Evolutionary conservation across 371 early-diverging fungal genomes (phyloP), one percentile per base, ranked within the genome.

Genomic region (Lichtheimia corymbifera): DNA sequence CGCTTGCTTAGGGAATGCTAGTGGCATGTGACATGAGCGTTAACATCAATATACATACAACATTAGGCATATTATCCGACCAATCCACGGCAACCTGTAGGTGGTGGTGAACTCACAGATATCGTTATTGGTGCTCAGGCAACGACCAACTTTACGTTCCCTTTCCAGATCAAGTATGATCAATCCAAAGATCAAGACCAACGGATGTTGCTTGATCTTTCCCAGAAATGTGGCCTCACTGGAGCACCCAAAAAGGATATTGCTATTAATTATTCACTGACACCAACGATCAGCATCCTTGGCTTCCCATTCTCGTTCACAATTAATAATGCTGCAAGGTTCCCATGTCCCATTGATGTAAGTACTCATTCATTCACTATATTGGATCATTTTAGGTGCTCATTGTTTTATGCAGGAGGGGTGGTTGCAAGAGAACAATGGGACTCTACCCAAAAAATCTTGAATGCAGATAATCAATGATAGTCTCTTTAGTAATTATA

Each of bases 61-160:
- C 43, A 25, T 1, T 66, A 81, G 82, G 78, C 78, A 7, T 81
- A 64, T 62, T 78, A 81, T 35, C 78, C 82, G 15, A 66, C 67
- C 5, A 30, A 35, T 4, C 68, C 70, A 12, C 13, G 15, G 3
- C 58, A 64, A 2, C 59, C 73, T 1, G 65, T 81, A 17, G 78
- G 82, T 7, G 78, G 78, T 20, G 82, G 82, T 17, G 54, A 59
- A 0, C 24, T 78, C 24, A 54, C 53, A 22, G 43, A 74, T 6
- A 61, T 71, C 28, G 54, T 55, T 14, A 74, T 81, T 59, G 62
- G 70, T 1, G 51, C 62, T 4, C 53, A 71, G 18, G 55, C 75
- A 0, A 73, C 67, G 9, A 69, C 65, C 20, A 60, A 64, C 52
- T 67, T 81, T 49, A 62, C 55, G 1, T 78, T 81, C 58, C 76